Percentiles rank a stretch among this genome's conserved stretches.
Evolutionary conservation across 441 rosid species (phyloP).

Genomic region (Euphorbia corollata): DNA sequence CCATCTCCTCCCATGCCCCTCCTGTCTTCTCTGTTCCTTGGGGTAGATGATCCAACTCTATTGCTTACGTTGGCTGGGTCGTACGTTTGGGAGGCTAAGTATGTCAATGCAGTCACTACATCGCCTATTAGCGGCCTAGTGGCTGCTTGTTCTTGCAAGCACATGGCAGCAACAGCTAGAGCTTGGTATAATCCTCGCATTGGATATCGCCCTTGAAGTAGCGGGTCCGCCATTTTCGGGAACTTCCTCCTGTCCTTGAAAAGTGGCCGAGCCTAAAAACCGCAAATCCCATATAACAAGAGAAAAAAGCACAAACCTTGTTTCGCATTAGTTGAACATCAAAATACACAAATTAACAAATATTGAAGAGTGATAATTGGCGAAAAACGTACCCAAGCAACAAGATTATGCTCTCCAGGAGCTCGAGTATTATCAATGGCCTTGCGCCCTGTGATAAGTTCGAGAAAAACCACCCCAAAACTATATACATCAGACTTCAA

Average conservation of each 20-base stretch:
- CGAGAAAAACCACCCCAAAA: slow-evolving; percentile 96
- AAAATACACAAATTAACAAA: neutral
- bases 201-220: slow-evolving; percentile 82
- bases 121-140: slow-evolving; percentile 94
- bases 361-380: neutral
- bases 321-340: slow-evolving; percentile 14
- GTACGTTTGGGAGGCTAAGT: slow-evolving; percentile 84
- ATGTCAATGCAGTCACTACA: slow-evolving; percentile 90
- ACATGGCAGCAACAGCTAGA: slow-evolving; percentile 97
- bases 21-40: slow-evolving; percentile 58
- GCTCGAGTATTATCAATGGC: slow-evolving; percentile 79
- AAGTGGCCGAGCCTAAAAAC: slow-evolving; percentile 81
- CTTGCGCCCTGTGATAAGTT: slow-evolving; percentile 93
- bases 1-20: slow-evolving; percentile 55
- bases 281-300: slow-evolving; percentile 20
- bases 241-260: slow-evolving; percentile 94
- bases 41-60: slow-evolving; percentile 58
- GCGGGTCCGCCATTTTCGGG: slow-evolving; percentile 93
- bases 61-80: slow-evolving; percentile 65
- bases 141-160: slow-evolving; percentile 95
- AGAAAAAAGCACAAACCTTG: slow-evolving; percentile 15
- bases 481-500: slow-evolving; percentile 94
- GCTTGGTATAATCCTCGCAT: slow-evolving; percentile 97
- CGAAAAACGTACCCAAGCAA: slow-evolving; percentile 72
- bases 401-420: slow-evolving; percentile 90